Evolutionary conservation across 2,329 filamentous ascomycete species (phyloP).

Genomic region (Rutstroemia sp.): DNA sequence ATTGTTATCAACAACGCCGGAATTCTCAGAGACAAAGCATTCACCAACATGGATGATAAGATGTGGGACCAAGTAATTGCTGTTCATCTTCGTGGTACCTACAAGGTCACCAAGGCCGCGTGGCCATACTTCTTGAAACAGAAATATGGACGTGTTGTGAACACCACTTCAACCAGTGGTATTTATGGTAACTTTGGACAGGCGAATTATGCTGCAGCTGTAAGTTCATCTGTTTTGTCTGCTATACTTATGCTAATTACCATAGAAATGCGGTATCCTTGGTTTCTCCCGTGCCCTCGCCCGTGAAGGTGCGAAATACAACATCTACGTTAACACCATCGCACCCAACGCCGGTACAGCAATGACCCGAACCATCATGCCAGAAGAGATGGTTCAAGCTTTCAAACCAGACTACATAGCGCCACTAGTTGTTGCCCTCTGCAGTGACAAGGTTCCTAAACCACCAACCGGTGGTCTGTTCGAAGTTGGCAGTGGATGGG

Average conservation of each 20-base stretch:
- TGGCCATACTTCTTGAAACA: slow-evolving; percentile 98
- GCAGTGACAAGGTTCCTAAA: slow-evolving; percentile 77
- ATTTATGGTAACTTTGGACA: slow-evolving; percentile 99
- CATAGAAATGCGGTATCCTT: slow-evolving; percentile 80
- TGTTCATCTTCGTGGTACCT: slow-evolving; percentile 89
- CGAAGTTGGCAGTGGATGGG: slow-evolving; percentile 94
- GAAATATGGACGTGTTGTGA: slow-evolving; percentile 94
- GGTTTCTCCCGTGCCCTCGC: slow-evolving; percentile 92
- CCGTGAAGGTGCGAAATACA: slow-evolving; percentile 90
- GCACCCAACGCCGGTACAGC: slow-evolving; percentile 93
- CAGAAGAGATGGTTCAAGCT: slow-evolving; percentile 94
- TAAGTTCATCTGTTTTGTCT: slow-evolving; percentile 42
- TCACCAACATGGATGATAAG: slow-evolving; percentile 93
- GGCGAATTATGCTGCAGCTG: slow-evolving; percentile 89
- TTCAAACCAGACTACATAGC: slow-evolving; percentile 99
- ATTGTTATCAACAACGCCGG: slow-evolving; percentile 97
- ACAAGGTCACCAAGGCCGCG: slow-evolving; percentile 93
- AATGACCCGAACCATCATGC: slow-evolving; percentile 91
- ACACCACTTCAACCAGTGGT: slow-evolving; percentile 93
- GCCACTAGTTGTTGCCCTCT: slow-evolving; percentile 79
- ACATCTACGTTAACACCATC: slow-evolving; percentile 97
- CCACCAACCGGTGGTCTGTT: slow-evolving; percentile 82
- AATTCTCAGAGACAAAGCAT: slow-evolving; percentile 96
- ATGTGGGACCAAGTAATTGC: slow-evolving; percentile 89
- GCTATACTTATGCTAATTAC: slow-evolving; percentile 1